Conservation (phyloP, 495 filamentous ascomycete species). For the Podospora pseudocomata region DNA sequence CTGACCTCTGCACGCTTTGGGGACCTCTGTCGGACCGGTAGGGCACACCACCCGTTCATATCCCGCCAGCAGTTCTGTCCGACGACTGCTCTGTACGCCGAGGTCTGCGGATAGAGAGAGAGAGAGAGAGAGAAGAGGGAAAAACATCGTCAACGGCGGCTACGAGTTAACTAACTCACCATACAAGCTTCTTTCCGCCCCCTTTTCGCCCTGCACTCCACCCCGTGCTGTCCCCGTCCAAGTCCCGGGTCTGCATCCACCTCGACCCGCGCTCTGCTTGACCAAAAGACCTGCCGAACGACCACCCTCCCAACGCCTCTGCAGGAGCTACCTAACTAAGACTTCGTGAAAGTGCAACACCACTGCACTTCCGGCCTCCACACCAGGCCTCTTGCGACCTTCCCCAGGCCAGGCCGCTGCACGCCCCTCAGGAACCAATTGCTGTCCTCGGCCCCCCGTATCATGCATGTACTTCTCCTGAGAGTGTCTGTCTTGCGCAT, state of each 20-base stretch:
- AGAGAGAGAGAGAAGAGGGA: background rate
- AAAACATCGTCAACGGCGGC: conserved; percentile 6
- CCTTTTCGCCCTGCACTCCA: background rate
- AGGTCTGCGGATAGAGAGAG: background rate
- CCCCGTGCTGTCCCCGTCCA: background rate
- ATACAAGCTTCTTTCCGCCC: background rate
- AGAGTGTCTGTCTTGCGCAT: conserved; percentile 24
- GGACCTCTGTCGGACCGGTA: conserved; percentile 12
- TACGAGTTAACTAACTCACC: background rate
- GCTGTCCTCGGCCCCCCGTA: conserved; percentile 20
- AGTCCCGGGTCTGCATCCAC: conserved; percentile 12
- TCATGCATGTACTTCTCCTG: conserved; percentile 32
- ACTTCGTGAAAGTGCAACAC: conserved; percentile 13
- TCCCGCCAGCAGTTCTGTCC: background rate
- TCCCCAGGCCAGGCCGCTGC: conserved; percentile 29
- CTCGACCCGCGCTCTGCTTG: conserved; percentile 20
- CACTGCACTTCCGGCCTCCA: conserved; percentile 18
- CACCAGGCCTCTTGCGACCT: conserved; percentile 20
- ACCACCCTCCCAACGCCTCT: conserved; percentile 27
- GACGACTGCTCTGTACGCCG: background rate
- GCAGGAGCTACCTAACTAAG: conserved; percentile 17
- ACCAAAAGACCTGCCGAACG: conserved; percentile 23
- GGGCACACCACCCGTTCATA: background rate
- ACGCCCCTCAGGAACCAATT: conserved; percentile 33
- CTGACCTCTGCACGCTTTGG: conserved; percentile 17